phyloP scores from a whole-genome alignment of 129 eudicot genomes.

The Saposhnikovia divaricata region DNA sequence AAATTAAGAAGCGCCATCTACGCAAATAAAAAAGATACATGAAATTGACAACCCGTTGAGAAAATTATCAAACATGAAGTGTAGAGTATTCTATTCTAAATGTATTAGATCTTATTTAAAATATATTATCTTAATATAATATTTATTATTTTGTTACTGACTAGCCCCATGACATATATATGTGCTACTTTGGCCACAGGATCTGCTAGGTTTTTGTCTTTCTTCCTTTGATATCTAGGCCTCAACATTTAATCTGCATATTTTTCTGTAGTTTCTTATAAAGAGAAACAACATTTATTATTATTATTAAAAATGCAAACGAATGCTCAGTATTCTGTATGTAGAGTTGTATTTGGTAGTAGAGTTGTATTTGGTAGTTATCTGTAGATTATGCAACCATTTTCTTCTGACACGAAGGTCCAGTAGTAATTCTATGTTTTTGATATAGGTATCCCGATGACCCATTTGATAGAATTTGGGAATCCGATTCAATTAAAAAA shows the following conservation, averaged over 20 bases:
- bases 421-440: not conserved
- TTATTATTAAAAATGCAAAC: not conserved
- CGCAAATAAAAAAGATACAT: not conserved
- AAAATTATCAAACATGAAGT: not conserved
- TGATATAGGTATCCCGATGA: conserved; percentile 84
- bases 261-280: not conserved
- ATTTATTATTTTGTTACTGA: not conserved
- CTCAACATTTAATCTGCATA: not conserved
- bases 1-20: not conserved
- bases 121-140: not conserved
- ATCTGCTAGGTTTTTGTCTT: not conserved
- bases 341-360: not conserved
- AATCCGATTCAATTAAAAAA: conserved; percentile 70
- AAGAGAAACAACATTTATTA: not conserved
- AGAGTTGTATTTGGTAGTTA: not conserved
- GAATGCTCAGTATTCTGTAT: not conserved
- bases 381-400: not conserved
- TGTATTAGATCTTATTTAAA: not conserved
- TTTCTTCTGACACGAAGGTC: not conserved
- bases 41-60: not conserved
- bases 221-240: not conserved
- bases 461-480: conserved; percentile 93
- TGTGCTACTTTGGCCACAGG: not conserved
- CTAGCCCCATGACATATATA: not conserved
- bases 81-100: not conserved